Base-by-base conservation (phyloP, 768 basidiomycete genomes). In the Boletus insuetus region DNA sequence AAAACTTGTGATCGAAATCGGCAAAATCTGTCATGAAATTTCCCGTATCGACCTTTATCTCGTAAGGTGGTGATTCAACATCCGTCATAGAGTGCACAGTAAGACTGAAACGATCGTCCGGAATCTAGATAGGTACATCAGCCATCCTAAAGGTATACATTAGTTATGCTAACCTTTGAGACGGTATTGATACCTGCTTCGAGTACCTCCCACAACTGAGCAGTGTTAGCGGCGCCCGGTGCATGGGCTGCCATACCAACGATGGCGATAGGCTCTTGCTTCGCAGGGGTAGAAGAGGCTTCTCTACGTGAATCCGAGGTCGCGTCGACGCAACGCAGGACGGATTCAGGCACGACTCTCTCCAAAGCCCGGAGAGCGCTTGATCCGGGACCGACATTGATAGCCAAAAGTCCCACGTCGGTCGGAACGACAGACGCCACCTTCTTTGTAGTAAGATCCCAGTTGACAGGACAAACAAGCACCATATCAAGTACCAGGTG, bases 1-100 rank as follows among this genome's bases (percentile, higher is more conserved):
- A 91, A 64, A 88, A 87, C 65, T 71, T 74, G 64, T 87, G 75
- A 65, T 91, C 89, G 61, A 90, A 90, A 46, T 75, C 74, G 57
- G 81, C 82, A 29, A 77, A 72, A 40, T 77, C 75, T 19, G 76
- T 68, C 48, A 90, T 66, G 64, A 90, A 91, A 65, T 89, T 87
- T 24, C 85, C 87, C 0, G 74, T 81, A 24, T 71, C 74, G 13
- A 80, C 78, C 58, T 77, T 80, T 72, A 84, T 77, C 29, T 66
- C 66, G 31, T 79, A 79, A 32, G 73, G 73, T 8, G 72, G 54
- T 8, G 66, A 63, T 37, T 64, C 64, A 20, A 46, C 53, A 7
- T 64, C 64, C 0, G 37, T 22, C 13, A 29, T 42, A n/a, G 62
- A 66, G 57, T 80, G 80, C 16, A 75, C 69, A 6, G 72, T 64